Evolutionary conservation across 768 basidiomycete genomes (phyloP).

Genomic region (Pulveroboletus sp.): DNA sequence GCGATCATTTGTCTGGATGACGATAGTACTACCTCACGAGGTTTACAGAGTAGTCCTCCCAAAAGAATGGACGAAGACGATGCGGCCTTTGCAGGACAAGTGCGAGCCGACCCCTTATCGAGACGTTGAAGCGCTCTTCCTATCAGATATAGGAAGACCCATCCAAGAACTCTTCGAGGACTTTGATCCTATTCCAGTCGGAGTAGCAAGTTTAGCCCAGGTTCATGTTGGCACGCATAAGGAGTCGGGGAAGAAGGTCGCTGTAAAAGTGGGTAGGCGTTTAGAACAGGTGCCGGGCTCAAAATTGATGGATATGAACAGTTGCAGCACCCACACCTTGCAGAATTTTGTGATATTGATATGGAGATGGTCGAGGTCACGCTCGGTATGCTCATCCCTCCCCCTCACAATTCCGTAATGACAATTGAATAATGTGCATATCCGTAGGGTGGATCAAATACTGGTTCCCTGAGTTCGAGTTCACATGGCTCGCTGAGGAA

Average conservation of each 20-base stretch:
- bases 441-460: conserved; percentile 74
- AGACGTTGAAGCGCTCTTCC: conserved; percentile 70
- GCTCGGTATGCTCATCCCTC: conserved; percentile 41
- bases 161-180: conserved; percentile 76
- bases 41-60: conserved; percentile 48
- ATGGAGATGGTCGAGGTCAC: conserved; percentile 79
- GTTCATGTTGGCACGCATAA: conserved; percentile 82
- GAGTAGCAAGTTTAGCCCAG: conserved; percentile 94
- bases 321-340: conserved; percentile 90
- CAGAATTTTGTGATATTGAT: conserved; percentile 89
- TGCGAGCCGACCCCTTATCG: conserved; percentile 86
- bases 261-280: conserved; percentile 63
- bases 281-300: not conserved
- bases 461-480: conserved; percentile 95
- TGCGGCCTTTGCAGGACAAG: conserved; percentile 77
- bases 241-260: conserved; percentile 68
- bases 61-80: conserved; percentile 55
- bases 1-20: conserved; percentile 12
- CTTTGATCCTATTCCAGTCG: conserved; percentile 85
- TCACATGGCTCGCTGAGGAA: conserved; percentile 89
- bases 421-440: not conserved
- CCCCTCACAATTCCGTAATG: not conserved
- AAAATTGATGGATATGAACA: conserved; percentile 23
- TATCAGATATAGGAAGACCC: conserved; percentile 69
- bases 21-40: conserved; percentile 8